Base-by-base conservation (phyloP, 176 grass and related monocot species). In the Ensete ventricosum region DNA sequence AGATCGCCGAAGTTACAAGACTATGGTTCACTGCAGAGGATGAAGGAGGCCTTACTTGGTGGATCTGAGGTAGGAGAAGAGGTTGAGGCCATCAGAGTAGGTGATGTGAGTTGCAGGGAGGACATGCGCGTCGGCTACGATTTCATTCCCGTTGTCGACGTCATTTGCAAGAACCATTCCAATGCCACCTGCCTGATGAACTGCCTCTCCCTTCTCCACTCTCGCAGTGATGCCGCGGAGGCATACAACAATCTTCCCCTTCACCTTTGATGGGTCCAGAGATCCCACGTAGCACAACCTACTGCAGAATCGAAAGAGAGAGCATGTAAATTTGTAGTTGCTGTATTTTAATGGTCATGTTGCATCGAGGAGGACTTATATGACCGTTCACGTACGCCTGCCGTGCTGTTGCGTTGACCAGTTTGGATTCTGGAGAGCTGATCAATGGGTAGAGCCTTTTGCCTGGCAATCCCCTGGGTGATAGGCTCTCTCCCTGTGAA, bases 401-500 rank as follows among this genome's bases (percentile, higher is more conserved):
- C 14, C 9, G 59, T 19, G 13, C 75, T 4, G 60, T 17, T 23
- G 75, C 75, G 27, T 65, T 77, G 29, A 48, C 27, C 14, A 64
- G 64, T 43, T 16, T 11, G 22, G 89, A 89, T 20, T 81, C 57
- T 52, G 55, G 69, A 69, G 71, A 79, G 72, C 0, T 77, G 22
- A 96, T 83, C 21, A 96, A 81, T 4, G 77, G 76, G 77, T 87
- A 87, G 71, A 88, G 84, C 14, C 55, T 58, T 23, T 79, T 80
- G 1, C 74, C 20, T 1, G 80, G 53, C 16, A 92, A 68, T 69
- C 71, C 83, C 27, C 50, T 77, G 20, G 78, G 80, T 14, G 93
- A 96, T 16, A 96, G 71, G 79, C 93, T 96, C 54, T 84, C 78
- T 53, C 83, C 93, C 89, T 84, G 69, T 69, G 67, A 13, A 54